Evolutionary conservation across 225 moss, liverwort and hornwort species (phyloP).

Genomic region (Ulota crispa): DNA sequence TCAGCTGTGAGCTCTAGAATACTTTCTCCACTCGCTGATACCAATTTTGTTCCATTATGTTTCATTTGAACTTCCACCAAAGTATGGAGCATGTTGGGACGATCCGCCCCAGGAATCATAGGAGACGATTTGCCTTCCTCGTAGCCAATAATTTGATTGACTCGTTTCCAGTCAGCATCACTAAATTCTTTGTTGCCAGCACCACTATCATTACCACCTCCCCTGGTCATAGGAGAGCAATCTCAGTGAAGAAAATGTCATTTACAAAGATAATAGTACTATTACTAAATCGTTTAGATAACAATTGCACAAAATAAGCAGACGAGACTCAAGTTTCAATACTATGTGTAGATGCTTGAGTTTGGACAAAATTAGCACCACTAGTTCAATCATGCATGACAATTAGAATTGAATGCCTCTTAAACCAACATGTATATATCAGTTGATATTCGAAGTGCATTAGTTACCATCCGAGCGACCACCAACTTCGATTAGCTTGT

Average conservation of each 20-base stretch:
- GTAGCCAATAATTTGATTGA: constrained; percentile 84
- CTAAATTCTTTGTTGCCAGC: constrained; percentile 60
- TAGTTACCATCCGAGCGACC: constrained; percentile 80
- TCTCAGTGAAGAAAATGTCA: not conserved
- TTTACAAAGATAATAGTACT: not conserved
- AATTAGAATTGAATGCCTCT: not conserved
- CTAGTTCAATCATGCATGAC: not conserved
- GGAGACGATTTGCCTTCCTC: constrained; percentile 72
- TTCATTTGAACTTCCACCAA: constrained; percentile 82
- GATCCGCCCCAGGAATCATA: constrained; percentile 70
- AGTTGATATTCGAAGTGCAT: not conserved
- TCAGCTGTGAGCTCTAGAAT: constrained; percentile 77
- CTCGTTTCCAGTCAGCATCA: constrained; percentile 78
- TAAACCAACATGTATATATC: not conserved
- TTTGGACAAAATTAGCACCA: not conserved
- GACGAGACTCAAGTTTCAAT: not conserved
- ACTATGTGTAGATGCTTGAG: not conserved
- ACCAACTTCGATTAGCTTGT: constrained; percentile 73
- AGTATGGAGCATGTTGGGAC: constrained; percentile 90
- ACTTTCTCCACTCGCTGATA: constrained; percentile 56
- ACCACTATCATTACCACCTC: constrained; percentile 51
- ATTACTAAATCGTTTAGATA: not conserved
- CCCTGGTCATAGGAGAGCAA: constrained; percentile 53
- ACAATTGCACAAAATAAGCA: not conserved
- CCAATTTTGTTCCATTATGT: constrained; percentile 84